Percentiles rank a stretch among this genome's conserved stretches.
Evolutionary conservation across 305 asterid genomes (phyloP).

Genomic region (Fraxinus xanthoxyloides): DNA sequence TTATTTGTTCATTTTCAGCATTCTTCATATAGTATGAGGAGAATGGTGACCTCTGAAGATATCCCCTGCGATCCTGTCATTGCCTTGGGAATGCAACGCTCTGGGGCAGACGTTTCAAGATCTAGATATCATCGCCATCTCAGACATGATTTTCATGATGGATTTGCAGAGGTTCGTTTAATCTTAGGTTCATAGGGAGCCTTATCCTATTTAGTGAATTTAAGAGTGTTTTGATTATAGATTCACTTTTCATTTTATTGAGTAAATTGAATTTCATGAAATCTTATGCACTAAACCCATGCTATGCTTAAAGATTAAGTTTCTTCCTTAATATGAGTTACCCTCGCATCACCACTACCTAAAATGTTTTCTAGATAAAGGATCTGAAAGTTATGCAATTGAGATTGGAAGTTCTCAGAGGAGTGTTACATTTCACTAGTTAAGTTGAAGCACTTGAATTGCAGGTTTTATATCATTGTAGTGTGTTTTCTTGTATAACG

Average conservation of each 20-base stretch:
- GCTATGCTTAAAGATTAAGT: background rate
- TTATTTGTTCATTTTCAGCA: conserved; percentile 47
- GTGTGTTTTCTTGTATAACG: conserved; percentile 5
- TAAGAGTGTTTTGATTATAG: background rate
- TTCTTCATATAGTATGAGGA: conserved; percentile 45
- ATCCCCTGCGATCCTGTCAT: conserved; percentile 60
- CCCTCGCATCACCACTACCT: background rate
- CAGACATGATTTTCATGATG: conserved; percentile 64
- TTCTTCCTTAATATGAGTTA: conserved; percentile 8
- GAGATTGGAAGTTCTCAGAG: conserved; percentile 1
- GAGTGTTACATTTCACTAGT: background rate
- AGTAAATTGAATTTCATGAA: background rate
- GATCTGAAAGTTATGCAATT: conserved; percentile 1
- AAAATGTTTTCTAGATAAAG: background rate
- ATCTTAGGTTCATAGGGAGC: background rate
- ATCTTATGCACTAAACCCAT: background rate
- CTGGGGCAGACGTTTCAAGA: conserved; percentile 51
- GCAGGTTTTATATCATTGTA: background rate
- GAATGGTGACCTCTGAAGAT: conserved; percentile 77
- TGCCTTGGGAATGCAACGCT: conserved; percentile 40
- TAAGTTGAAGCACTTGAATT: background rate
- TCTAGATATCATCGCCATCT: conserved; percentile 64
- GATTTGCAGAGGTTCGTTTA: conserved; percentile 78
- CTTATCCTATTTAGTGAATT: background rate
- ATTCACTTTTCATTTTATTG: background rate